These are phyloP conservation scores for Saccharomyces hybrid DNA, from an alignment of 1,139 yeast species.

Conservation along the genomic window DNA sequence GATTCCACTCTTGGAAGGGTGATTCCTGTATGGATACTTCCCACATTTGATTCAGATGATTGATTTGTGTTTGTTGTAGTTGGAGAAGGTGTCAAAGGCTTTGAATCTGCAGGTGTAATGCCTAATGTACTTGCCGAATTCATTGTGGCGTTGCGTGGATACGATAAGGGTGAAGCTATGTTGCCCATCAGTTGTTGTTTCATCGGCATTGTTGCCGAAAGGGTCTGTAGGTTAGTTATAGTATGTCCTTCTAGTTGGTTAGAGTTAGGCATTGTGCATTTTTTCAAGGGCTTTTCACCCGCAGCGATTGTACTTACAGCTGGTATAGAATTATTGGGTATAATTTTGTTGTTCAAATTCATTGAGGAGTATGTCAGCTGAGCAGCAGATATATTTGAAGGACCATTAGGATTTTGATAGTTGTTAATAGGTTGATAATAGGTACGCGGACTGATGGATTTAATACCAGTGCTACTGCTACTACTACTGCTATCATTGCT, in stretches of 20 bases:
- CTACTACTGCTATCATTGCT: conserved; percentile 4
- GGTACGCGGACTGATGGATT: not conserved
- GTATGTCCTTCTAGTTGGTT: not conserved
- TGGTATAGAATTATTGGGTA: not conserved
- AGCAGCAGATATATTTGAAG: not conserved
- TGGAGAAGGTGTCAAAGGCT: not conserved
- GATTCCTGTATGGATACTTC: not conserved
- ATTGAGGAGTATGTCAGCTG: not conserved
- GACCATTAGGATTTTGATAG: not conserved
- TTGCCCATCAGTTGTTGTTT: not conserved
- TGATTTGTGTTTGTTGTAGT: not conserved
- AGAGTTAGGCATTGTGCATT: not conserved
- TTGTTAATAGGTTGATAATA: not conserved
- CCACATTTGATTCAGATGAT: not conserved
- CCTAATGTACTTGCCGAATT: not conserved
- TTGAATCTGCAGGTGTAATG: not conserved
- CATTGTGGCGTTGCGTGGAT: not conserved
- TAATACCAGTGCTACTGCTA: not conserved
- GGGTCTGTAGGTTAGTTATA: not conserved
- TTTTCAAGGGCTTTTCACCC: not conserved
- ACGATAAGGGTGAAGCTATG: not conserved
- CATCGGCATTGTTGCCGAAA: not conserved
- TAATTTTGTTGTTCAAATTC: not conserved
- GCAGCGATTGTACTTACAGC: not conserved
- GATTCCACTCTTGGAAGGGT: not conserved